phyloP scores from a whole-genome alignment of 495 filamentous ascomycete species.

The Xylaria longipes region DNA sequence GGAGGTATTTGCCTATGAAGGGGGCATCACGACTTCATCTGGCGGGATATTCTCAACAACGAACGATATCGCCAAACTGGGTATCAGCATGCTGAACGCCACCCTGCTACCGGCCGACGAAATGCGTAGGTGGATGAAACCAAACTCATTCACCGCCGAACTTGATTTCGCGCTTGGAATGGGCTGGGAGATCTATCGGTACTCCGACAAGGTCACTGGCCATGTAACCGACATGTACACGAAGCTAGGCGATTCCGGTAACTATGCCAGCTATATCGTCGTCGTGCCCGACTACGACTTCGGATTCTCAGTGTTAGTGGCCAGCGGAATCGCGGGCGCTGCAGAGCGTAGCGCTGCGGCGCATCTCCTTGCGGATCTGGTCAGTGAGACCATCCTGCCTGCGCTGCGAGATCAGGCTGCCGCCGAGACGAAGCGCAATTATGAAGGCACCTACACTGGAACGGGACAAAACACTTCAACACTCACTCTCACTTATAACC shows the following conservation, averaged over 20 bases:
- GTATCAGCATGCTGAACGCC: constrained; percentile 55
- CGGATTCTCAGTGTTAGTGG: constrained; percentile 49
- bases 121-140: constrained; percentile 60
- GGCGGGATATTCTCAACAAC: constrained; percentile 37
- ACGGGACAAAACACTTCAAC: constrained; percentile 39
- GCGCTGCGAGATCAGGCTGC: constrained; percentile 44
- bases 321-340: constrained; percentile 29
- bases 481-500: constrained; percentile 38
- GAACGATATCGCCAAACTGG: constrained; percentile 43
- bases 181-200: constrained; percentile 49
- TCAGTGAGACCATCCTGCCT: constrained; percentile 41
- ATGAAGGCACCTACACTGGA: constrained; percentile 42
- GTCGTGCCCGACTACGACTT: constrained; percentile 50
- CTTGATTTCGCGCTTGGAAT: constrained; percentile 39
- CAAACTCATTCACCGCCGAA: constrained; percentile 48
- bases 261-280: constrained; percentile 42
- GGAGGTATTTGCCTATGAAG: constrained; percentile 23
- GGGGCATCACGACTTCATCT: constrained; percentile 29
- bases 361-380: constrained; percentile 34
- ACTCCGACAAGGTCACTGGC: constrained; percentile 33
- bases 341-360: constrained; percentile 16
- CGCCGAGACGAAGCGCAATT: constrained; percentile 36
- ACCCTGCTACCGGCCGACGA: constrained; percentile 44
- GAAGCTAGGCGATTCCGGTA: constrained; percentile 52
- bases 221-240: constrained; percentile 48